Evolutionary conservation across 345 rosid genomes (phyloP).

Genomic region (Arabis alpina): DNA sequence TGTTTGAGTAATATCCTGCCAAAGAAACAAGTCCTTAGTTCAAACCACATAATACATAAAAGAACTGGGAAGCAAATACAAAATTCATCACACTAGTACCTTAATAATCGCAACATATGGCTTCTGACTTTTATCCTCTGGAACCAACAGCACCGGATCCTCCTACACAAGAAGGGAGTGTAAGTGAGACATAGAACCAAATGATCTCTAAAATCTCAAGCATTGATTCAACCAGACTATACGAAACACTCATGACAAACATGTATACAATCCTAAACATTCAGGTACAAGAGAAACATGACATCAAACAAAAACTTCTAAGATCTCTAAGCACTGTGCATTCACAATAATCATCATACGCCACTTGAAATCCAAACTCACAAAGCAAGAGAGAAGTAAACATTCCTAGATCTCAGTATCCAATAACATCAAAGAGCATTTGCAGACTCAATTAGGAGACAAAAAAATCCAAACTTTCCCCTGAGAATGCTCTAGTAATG

Average conservation of each 20-base stretch:
- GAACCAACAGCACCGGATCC: constrained; percentile 94
- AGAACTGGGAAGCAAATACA: neutral
- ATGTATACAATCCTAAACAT: constrained; percentile 2
- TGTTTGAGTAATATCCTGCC: constrained; percentile 76
- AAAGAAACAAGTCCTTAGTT: constrained; percentile 31
- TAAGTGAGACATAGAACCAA: constrained; percentile 24
- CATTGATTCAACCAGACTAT: constrained; percentile 15
- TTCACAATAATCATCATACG: neutral
- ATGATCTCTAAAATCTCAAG: constrained; percentile 4
- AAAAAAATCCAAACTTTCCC: too few species aligned
- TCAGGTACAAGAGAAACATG: constrained; percentile 1
- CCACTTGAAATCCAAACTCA: neutral
- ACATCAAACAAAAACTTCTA: neutral
- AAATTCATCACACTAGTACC: constrained; percentile 50
- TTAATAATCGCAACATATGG: constrained; percentile 98
- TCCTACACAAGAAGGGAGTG: constrained; percentile 55
- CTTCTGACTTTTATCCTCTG: constrained; percentile 77
- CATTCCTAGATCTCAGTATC: too few species aligned
- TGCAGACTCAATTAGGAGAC: too few species aligned
- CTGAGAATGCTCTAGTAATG: too few species aligned
- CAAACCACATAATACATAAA: neutral
- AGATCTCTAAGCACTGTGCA: neutral
- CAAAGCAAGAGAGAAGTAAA: neutral
- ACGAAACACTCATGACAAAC: constrained; percentile 9
- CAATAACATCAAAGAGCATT: too few species aligned